A percentile compares a stretch with the other conserved stretches of the same genome.
phyloP scores from a whole-genome alignment of 345 rosid genomes.

The Cardiospermum halicacabum region DNA sequence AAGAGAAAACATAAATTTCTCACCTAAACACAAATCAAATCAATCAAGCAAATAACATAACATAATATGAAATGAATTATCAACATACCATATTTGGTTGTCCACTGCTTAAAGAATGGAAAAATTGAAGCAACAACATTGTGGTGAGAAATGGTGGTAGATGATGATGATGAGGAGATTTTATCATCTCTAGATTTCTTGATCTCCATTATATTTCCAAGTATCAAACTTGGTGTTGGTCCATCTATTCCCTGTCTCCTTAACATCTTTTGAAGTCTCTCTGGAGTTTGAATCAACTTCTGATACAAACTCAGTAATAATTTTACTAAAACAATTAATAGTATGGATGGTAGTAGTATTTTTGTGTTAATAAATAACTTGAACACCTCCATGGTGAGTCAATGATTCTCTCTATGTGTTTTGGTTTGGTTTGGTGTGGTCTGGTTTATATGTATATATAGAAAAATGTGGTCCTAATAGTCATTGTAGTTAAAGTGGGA shows the following conservation, averaged over 20 bases:
- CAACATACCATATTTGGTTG: constrained; percentile 29
- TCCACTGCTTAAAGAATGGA: constrained; percentile 35
- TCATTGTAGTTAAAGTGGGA: too few relatives aligned
- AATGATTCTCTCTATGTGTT: background rate
- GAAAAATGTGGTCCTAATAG: too few relatives aligned
- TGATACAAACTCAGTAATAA: background rate
- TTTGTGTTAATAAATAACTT: background rate
- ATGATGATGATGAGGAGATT: too few relatives aligned
- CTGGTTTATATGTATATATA: too few relatives aligned
- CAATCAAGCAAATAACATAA: background rate
- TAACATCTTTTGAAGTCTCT: constrained; percentile 26
- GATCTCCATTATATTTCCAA: constrained; percentile 43
- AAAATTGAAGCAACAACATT: constrained; percentile 28
- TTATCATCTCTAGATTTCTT: constrained; percentile 19
- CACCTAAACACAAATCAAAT: constrained; percentile 18
- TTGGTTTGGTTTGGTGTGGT: too few relatives aligned
- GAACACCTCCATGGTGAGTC: background rate
- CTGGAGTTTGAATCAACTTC: constrained; percentile 25
- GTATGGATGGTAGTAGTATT: background rate
- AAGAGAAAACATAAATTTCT: constrained; percentile 30
- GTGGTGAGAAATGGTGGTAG: constrained; percentile 16
- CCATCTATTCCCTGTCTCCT: constrained; percentile 37
- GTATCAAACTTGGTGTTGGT: constrained; percentile 30
- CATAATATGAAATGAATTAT: background rate
- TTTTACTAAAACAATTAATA: background rate